Evolutionary conservation across 371 early-diverging fungal species (phyloP).

Genomic region (Circinella minor): DNA sequence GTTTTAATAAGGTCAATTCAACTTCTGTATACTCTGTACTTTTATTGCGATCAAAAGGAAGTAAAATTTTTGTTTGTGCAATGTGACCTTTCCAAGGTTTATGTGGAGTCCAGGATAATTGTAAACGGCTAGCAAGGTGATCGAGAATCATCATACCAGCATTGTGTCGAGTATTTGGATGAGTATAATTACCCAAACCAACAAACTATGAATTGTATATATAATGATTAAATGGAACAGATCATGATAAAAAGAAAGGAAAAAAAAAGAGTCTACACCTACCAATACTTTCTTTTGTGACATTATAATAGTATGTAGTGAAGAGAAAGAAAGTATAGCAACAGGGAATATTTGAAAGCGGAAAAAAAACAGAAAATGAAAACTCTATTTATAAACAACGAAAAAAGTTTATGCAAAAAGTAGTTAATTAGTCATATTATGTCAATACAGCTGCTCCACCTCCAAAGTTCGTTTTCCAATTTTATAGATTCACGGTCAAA

Average conservation of each 20-base stretch:
- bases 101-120: slow-evolving; percentile 54
- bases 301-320: background rate
- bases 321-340: background rate
- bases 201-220: slow-evolving; percentile 58
- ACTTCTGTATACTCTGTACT: slow-evolving; percentile 29
- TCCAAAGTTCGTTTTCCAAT: too few species aligned
- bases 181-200: slow-evolving; percentile 73
- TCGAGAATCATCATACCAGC: slow-evolving; percentile 79
- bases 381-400: too few species aligned
- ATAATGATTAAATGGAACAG: background rate
- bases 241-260: background rate
- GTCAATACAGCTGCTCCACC: too few species aligned
- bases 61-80: slow-evolving; percentile 36
- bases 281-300: background rate
- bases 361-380: too few species aligned
- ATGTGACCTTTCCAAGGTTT: slow-evolving; percentile 47
- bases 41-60: slow-evolving; percentile 20
- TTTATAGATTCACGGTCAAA: too few species aligned
- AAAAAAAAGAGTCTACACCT: background rate
- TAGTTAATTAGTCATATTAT: too few species aligned
- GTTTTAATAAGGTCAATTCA: slow-evolving; percentile 65
- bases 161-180: slow-evolving; percentile 74
- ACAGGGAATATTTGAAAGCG: too few species aligned
- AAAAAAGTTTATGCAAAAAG: too few species aligned
- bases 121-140: slow-evolving; percentile 48